Conservation (phyloP, 257 asterid species). For the Fraxinus quadrangulata region DNA sequence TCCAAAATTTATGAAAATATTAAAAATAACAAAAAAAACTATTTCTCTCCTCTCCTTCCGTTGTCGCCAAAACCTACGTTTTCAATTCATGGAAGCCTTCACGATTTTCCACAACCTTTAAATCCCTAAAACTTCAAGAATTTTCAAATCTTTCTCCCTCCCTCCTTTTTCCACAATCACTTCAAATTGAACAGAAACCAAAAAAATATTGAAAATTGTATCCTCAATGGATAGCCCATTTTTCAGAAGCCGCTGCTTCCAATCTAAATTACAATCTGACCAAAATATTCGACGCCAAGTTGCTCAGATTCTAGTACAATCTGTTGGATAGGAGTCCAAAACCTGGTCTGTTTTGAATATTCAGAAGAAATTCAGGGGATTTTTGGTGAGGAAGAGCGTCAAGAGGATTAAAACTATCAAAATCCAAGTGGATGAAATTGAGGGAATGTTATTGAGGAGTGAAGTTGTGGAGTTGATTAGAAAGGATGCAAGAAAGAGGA, state of each 20-base stretch:
- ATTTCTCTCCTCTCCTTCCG: no score
- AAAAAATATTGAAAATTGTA: background rate
- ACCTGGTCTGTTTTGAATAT: slow-evolving; percentile 49
- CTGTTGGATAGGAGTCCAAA: slow-evolving; percentile 29
- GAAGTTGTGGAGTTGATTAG: slow-evolving; percentile 47
- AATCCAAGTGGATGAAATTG: slow-evolving; percentile 60
- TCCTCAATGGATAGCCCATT: slow-evolving; percentile 42
- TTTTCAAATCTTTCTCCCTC: slow-evolving; percentile 12
- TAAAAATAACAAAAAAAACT: no score
- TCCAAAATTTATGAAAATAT: no score
- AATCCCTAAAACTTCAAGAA: slow-evolving; percentile 27
- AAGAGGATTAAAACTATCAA: slow-evolving; percentile 46
- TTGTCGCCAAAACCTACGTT: no score
- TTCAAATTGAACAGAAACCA: background rate
- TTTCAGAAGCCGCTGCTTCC: slow-evolving; percentile 32
- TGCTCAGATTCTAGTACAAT: slow-evolving; percentile 62
- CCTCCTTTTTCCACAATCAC: background rate
- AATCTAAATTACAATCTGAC: slow-evolving; percentile 24
- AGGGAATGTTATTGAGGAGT: slow-evolving; percentile 35
- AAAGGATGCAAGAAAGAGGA: slow-evolving; percentile 51
- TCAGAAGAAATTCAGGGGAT: slow-evolving; percentile 80
- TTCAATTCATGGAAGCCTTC: no score
- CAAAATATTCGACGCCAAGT: slow-evolving; percentile 21
- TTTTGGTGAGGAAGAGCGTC: slow-evolving; percentile 59
- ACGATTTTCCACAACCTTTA: no score